Conservation (phyloP, 257 asterid genomes). For the Solanum megistacrolobum region DNA sequence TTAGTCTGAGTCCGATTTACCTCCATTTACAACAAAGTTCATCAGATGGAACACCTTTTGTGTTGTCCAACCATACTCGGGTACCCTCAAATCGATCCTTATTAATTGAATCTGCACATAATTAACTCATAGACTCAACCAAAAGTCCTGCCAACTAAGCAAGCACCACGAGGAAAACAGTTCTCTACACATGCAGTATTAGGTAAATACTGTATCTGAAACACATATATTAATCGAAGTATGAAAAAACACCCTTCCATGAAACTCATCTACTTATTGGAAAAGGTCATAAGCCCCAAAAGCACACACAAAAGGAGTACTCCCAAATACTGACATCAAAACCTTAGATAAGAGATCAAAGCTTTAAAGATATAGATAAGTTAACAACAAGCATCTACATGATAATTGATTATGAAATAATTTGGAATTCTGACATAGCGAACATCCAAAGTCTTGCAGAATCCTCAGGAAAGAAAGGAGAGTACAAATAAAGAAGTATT, state of each 20-base stretch:
- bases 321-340: neutral
- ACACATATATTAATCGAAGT: neutral
- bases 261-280: neutral
- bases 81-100: constrained; percentile 83
- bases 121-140: constrained; percentile 6
- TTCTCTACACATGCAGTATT: neutral
- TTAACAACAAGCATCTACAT: neutral
- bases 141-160: neutral
- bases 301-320: neutral
- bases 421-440: neutral
- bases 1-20: constrained; percentile 24
- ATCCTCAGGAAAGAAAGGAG: neutral
- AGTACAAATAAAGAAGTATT: neutral
- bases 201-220: neutral
- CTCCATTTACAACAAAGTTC: constrained; percentile 97
- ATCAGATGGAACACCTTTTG: constrained; percentile 97
- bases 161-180: neutral
- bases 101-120: constrained; percentile 81
- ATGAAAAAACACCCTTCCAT: neutral
- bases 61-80: constrained; percentile 96
- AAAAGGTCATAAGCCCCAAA: neutral
- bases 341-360: neutral
- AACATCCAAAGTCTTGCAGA: neutral
- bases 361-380: neutral
- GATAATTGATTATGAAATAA: neutral